Percentiles rank a stretch among this genome's conserved stretches.
These are phyloP conservation scores for Acorus calamus DNA, from an alignment of 106 monocot genomes.

Conservation along the genomic window DNA sequence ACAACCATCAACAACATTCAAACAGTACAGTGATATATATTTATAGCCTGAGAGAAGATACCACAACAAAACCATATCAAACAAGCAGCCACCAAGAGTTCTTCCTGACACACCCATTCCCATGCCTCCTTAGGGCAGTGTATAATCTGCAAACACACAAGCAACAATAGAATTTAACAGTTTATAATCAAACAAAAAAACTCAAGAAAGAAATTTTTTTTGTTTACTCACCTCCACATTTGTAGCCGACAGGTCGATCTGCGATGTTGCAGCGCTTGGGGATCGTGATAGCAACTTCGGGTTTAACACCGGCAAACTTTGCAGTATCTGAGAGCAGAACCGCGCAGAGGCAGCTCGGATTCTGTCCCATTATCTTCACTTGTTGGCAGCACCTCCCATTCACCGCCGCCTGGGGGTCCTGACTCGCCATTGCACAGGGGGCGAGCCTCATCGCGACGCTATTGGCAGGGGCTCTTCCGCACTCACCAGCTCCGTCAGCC, in stretches of 20 bases:
- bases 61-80: no score
- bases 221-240: constrained; percentile 59
- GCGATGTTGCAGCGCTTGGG: constrained; percentile 66
- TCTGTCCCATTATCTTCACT: constrained; percentile 40
- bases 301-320: constrained; percentile 39
- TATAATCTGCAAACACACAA: no score
- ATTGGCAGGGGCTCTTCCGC: constrained; percentile 35
- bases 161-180: no score
- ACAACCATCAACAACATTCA: no score
- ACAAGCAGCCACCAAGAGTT: no score
- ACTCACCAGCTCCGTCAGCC: constrained; percentile 49
- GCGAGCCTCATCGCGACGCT: constrained; percentile 41
- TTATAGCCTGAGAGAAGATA: no score
- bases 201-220: no score
- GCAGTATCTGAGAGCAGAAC: constrained; percentile 53
- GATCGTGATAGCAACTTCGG: constrained; percentile 52
- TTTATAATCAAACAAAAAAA: no score
- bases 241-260: constrained; percentile 65
- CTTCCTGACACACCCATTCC: no score
- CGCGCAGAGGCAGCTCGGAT: constrained; percentile 64
- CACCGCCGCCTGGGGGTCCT: constrained; percentile 20
- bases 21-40: no score
- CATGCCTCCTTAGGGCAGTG: no score
- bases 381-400: constrained; percentile 30
- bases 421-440: constrained; percentile 39